A percentile compares a stretch with the other conserved stretches of the same genome.
phyloP scores from a whole-genome alignment of 2,329 filamentous ascomycete genomes.

The Emergomyces orientalis region DNA sequence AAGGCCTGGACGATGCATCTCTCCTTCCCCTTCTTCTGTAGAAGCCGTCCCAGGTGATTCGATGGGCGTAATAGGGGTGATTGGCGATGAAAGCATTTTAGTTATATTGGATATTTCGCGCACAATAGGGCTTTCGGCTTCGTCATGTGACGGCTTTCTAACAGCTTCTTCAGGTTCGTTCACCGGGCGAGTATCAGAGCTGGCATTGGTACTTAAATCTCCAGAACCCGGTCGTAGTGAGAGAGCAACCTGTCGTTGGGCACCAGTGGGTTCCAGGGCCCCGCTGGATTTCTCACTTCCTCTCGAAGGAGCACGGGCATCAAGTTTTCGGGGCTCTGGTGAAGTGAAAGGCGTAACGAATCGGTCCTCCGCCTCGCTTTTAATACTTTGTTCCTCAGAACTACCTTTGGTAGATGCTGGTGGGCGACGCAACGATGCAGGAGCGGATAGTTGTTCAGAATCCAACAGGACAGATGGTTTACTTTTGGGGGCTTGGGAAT shows the following conservation, averaged over 20 bases:
- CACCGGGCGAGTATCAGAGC: not conserved
- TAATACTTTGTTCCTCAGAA: conserved; percentile 23
- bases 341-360: conserved; percentile 30
- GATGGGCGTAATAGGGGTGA: not conserved
- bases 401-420: conserved; percentile 15
- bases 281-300: conserved; percentile 16
- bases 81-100: not conserved
- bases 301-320: conserved; percentile 25
- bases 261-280: not conserved
- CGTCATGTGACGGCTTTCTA: not conserved
- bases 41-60: conserved; percentile 30
- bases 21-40: conserved; percentile 40
- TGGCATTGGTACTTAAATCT: not conserved
- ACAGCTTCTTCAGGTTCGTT: not conserved
- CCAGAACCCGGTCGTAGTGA: not conserved
- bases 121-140: not conserved
- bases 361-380: conserved; percentile 24
- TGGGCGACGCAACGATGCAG: not conserved
- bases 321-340: conserved; percentile 27
- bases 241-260: not conserved
- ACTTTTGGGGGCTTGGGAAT: not conserved
- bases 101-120: not conserved
- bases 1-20: conserved; percentile 60
- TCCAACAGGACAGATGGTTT: not conserved
- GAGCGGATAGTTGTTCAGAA: not conserved